phyloP scores from a whole-genome alignment of 345 rosid species.

The Boechera retrofracta region DNA sequence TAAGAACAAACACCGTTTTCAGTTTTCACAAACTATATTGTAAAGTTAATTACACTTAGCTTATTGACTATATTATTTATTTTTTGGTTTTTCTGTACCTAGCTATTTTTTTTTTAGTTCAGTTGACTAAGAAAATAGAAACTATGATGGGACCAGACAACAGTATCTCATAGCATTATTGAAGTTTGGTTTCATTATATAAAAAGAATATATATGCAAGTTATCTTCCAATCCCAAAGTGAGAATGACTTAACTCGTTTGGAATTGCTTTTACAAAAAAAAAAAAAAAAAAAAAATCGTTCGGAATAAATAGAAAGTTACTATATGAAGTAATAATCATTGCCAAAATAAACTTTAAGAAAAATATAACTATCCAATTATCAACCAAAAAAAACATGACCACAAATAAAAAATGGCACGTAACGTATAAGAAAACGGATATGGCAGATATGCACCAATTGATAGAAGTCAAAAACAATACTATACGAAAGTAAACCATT shows the following conservation, averaged over 20 bases:
- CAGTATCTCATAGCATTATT: slow-evolving; percentile 38
- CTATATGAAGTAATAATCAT: slow-evolving; percentile 6
- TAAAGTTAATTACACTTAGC: background rate
- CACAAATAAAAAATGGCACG: background rate
- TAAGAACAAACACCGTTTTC: background rate
- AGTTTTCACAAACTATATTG: slow-evolving; percentile 8
- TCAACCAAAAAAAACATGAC: background rate
- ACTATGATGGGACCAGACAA: slow-evolving; percentile 25
- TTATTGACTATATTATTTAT: background rate
- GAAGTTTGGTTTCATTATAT: slow-evolving; percentile 35
- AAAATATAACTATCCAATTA: background rate
- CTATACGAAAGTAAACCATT: background rate
- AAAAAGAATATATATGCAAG: slow-evolving; percentile 6
- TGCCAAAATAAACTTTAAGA: background rate
- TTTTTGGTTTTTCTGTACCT: too few relatives aligned
- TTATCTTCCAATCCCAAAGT: slow-evolving; percentile 27
- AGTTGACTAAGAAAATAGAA: slow-evolving; percentile 34
- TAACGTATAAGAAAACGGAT: background rate
- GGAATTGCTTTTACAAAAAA: background rate
- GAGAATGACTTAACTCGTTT: slow-evolving; percentile 27
- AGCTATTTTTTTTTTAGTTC: background rate
- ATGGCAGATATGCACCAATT: background rate
- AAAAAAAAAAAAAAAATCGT: too few relatives aligned
- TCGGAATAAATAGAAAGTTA: background rate
- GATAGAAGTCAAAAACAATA: background rate